Conservation (phyloP, 352 stramenopile genomes). For the Phytopythium aichiense region DNA sequence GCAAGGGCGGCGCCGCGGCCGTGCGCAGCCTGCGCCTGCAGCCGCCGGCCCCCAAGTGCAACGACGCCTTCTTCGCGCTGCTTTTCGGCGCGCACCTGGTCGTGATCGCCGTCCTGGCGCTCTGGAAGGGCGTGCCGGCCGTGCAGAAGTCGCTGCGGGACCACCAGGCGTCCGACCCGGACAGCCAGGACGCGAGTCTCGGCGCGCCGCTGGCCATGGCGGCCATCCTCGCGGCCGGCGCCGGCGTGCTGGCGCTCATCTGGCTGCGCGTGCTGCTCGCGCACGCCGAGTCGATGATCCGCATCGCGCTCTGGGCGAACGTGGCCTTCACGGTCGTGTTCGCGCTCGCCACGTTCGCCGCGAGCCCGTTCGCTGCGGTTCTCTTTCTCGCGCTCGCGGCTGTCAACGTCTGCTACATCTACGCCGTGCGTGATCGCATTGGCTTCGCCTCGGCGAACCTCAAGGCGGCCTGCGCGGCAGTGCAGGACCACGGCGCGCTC, state of each 20-base stretch:
- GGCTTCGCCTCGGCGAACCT: conserved; percentile 80
- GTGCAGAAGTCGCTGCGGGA: conserved; percentile 28
- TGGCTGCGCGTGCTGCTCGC: conserved; percentile 82
- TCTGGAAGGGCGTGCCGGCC: conserved; percentile 66
- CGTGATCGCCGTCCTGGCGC: conserved; percentile 56
- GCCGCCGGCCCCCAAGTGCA: conserved; percentile 50
- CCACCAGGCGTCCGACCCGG: conserved; percentile 16
- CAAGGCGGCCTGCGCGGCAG: conserved; percentile 57
- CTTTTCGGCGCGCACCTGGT: conserved; percentile 65
- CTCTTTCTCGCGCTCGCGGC: conserved; percentile 54
- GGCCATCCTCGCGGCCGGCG: conserved; percentile 42
- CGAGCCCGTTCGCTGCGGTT: conserved; percentile 54
- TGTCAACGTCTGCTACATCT: conserved; percentile 86
- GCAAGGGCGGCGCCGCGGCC: conserved; percentile 23
- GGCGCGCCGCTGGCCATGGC: conserved; percentile 49
- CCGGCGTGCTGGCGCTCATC: conserved; percentile 48
- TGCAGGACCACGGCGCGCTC: conserved; percentile 50
- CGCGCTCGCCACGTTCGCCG: conserved; percentile 54
- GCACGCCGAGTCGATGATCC: conserved; percentile 73
- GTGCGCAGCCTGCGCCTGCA: conserved; percentile 70
- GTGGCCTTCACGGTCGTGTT: conserved; percentile 65
- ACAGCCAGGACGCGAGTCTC: conserved; percentile 18
- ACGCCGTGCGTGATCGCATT: conserved; percentile 73
- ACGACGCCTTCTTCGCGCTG: conserved; percentile 67
- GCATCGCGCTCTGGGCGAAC: conserved; percentile 81